A percentile compares a stretch with the other conserved stretches of the same genome.
phyloP scores from a whole-genome alignment of 176 grass and related monocot genomes.

The Oryza officinalis region DNA sequence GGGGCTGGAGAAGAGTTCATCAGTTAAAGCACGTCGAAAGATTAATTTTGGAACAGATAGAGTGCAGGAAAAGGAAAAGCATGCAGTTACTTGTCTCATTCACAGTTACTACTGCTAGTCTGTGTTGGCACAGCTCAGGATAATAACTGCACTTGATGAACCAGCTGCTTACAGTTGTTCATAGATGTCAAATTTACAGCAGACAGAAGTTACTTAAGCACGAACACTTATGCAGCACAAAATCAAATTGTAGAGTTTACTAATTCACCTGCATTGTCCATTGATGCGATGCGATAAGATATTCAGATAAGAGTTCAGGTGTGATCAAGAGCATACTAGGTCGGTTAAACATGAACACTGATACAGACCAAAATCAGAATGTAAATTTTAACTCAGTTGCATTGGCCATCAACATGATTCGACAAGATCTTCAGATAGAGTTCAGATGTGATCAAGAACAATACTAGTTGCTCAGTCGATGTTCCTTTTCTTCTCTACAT shows the following conservation, averaged over 20 bases:
- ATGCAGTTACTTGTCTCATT: background rate
- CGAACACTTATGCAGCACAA: background rate
- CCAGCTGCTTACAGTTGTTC: background rate
- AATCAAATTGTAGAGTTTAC: too few species aligned
- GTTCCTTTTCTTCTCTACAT: conserved; percentile 2
- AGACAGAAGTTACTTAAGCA: background rate
- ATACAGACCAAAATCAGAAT: background rate
- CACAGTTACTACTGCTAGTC: background rate
- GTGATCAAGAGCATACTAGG: too few species aligned
- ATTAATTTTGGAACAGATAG: background rate
- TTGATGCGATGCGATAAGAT: too few species aligned
- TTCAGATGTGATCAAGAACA: background rate
- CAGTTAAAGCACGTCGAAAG: background rate
- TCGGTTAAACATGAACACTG: background rate
- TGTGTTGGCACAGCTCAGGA: background rate
- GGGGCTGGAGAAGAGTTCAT: background rate
- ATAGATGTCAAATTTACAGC: background rate
- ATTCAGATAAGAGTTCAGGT: too few species aligned
- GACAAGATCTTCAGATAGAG: background rate
- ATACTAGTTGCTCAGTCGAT: background rate
- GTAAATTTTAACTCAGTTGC: background rate
- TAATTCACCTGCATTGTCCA: too few species aligned
- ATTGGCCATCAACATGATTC: background rate
- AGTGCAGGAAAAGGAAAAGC: background rate
- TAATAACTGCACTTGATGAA: background rate